A percentile compares a stretch with the other conserved stretches of the same genome.
phyloP scores from a whole-genome alignment of 805 yeast species.

The Wickerhamomyces strasburgensis region DNA sequence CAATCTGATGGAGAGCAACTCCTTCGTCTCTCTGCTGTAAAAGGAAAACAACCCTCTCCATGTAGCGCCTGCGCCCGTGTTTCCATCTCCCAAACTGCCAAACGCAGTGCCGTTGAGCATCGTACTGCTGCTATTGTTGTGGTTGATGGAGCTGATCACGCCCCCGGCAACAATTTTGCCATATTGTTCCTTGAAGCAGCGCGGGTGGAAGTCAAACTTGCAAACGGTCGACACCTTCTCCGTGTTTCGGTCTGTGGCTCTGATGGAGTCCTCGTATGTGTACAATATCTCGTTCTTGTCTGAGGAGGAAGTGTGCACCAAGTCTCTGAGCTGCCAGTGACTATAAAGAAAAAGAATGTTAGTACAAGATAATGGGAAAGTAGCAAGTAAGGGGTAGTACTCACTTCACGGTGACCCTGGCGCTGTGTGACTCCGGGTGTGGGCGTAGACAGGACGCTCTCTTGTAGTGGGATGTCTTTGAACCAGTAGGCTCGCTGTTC shows the following conservation, averaged over 20 bases:
- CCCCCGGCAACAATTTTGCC: constrained; percentile 54
- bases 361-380: constrained; percentile 11
- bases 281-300: constrained; percentile 45
- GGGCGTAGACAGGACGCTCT: constrained; percentile 15
- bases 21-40: constrained; percentile 45
- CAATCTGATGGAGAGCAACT: constrained; percentile 46
- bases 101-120: constrained; percentile 4
- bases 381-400: constrained; percentile 11
- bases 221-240: constrained; percentile 33
- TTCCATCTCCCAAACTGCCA: constrained; percentile 16
- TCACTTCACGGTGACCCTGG: constrained; percentile 32
- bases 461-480: constrained; percentile 5
- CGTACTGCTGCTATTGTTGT: constrained; percentile 6
- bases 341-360: constrained; percentile 8
- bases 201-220: constrained; percentile 59
- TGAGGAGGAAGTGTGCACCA: constrained; percentile 48
- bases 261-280: constrained; percentile 52
- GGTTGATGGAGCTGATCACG: constrained; percentile 32
- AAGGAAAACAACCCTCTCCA: constrained; percentile 65
- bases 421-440: constrained; percentile 23
- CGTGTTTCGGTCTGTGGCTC: constrained; percentile 36
- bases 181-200: constrained; percentile 58
- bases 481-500: not conserved
- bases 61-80: constrained; percentile 28
- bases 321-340: constrained; percentile 82